These are phyloP conservation scores for Quillaja saponaria DNA, from an alignment of 306 rosid genomes.

Conservation along the genomic window DNA sequence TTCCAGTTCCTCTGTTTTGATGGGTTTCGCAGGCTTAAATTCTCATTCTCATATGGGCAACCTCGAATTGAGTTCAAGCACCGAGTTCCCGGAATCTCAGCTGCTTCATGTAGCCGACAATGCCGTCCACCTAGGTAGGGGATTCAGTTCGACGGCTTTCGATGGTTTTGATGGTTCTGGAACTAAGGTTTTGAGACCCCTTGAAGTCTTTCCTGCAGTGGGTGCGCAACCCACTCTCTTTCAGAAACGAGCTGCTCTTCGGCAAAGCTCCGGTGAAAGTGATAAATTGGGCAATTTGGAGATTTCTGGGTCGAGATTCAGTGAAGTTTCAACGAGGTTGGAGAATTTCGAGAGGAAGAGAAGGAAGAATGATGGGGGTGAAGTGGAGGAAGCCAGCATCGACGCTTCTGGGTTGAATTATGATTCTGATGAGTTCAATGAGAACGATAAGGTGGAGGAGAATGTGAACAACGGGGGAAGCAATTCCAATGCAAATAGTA, in stretches of 20 bases:
- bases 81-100: conserved; percentile 44
- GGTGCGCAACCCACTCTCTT: conserved; percentile 74
- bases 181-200: conserved; percentile 46
- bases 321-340: conserved; percentile 27
- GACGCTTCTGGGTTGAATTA: conserved; percentile 70
- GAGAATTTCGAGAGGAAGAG: conserved; percentile 48
- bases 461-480: conserved; percentile 41
- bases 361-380: conserved; percentile 49
- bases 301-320: conserved; percentile 36
- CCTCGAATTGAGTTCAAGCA: conserved; percentile 43
- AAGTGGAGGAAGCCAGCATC: conserved; percentile 54
- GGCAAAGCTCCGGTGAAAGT: conserved; percentile 35
- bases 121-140: conserved; percentile 25
- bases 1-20: conserved; percentile 43
- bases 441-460: conserved; percentile 47
- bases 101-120: conserved; percentile 30
- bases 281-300: conserved; percentile 45
- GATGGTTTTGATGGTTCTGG: conserved; percentile 43
- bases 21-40: conserved; percentile 40
- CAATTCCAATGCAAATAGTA: conserved; percentile 49
- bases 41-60: conserved; percentile 34
- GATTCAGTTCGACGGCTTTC: conserved; percentile 33
- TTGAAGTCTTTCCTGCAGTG: conserved; percentile 44
- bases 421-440: conserved; percentile 74
- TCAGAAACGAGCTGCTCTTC: conserved; percentile 67